Conservation (phyloP, 2,329 filamentous ascomycete genomes). For the Stemphylium vesicarium region DNA sequence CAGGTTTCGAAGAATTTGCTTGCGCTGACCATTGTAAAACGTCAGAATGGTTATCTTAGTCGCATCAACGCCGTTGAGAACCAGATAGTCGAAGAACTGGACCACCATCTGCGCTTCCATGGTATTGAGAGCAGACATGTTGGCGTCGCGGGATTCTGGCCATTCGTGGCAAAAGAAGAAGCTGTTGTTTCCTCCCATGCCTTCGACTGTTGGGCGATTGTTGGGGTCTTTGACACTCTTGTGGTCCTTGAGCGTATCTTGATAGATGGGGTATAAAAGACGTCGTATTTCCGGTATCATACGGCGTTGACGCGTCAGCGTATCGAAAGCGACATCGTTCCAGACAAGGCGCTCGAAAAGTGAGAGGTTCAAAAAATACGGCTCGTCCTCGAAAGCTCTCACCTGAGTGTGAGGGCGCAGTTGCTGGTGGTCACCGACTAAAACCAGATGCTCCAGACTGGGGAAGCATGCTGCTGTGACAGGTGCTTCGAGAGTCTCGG, state of each 20-base stretch:
- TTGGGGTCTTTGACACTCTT: conserved; percentile 55
- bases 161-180: conserved; percentile 71
- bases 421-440: conserved; percentile 83
- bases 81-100: conserved; percentile 73
- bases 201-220: conserved; percentile 61
- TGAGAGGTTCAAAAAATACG: conserved; percentile 73
- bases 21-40: conserved; percentile 86
- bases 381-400: conserved; percentile 62
- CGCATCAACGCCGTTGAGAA: conserved; percentile 67
- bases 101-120: conserved; percentile 79
- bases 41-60: conserved; percentile 78
- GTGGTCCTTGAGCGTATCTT: conserved; percentile 63
- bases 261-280: conserved; percentile 68
- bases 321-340: conserved; percentile 67
- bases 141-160: conserved; percentile 67
- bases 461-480: conserved; percentile 66
- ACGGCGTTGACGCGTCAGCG: conserved; percentile 71
- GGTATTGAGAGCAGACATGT: conserved; percentile 71
- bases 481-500: conserved; percentile 73
- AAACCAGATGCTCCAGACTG: conserved; percentile 67
- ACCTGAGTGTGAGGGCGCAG: conserved; percentile 73
- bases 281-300: conserved; percentile 74
- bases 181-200: conserved; percentile 66
- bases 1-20: conserved; percentile 63
- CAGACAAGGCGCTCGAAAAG: conserved; percentile 81